These are phyloP conservation scores for Vinca minor DNA, from an alignment of 257 asterid species.

Conservation along the genomic window DNA sequence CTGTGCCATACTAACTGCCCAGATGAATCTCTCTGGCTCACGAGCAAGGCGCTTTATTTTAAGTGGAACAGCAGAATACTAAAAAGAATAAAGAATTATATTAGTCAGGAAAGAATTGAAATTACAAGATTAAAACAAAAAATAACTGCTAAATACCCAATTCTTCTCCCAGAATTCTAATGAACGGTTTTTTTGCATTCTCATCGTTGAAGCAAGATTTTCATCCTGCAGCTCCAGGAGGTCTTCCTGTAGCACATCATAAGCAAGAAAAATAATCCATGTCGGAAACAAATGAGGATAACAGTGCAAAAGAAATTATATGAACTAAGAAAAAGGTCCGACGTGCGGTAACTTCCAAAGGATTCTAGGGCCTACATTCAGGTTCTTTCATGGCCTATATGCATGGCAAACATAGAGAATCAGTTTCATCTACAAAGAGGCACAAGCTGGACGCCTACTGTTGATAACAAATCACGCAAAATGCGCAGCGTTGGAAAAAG, in stretches of 20 bases:
- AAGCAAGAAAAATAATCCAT: conserved; percentile 10
- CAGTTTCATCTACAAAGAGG: neutral
- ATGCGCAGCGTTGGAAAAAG: neutral
- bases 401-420: conserved; percentile 1
- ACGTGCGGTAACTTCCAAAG: neutral
- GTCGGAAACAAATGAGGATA: conserved; percentile 17
- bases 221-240: conserved; percentile 86
- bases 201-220: conserved; percentile 66
- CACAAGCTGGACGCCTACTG: neutral
- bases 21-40: conserved; percentile 86
- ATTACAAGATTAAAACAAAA: conserved; percentile 10
- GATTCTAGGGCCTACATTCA: neutral
- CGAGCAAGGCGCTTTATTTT: conserved; percentile 80
- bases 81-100: conserved; percentile 17
- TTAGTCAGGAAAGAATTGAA: conserved; percentile 3
- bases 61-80: conserved; percentile 93
- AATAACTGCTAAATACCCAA: conserved; percentile 53
- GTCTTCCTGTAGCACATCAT: conserved; percentile 56
- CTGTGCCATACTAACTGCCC: conserved; percentile 92
- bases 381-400: neutral
- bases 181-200: conserved; percentile 69
- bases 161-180: conserved; percentile 85
- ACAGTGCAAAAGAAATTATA: neutral
- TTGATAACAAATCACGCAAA: neutral
- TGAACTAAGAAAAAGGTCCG: neutral